Evolutionary conservation across 768 basidiomycete species (phyloP).

Genomic region (Calocybe gangraenosa): DNA sequence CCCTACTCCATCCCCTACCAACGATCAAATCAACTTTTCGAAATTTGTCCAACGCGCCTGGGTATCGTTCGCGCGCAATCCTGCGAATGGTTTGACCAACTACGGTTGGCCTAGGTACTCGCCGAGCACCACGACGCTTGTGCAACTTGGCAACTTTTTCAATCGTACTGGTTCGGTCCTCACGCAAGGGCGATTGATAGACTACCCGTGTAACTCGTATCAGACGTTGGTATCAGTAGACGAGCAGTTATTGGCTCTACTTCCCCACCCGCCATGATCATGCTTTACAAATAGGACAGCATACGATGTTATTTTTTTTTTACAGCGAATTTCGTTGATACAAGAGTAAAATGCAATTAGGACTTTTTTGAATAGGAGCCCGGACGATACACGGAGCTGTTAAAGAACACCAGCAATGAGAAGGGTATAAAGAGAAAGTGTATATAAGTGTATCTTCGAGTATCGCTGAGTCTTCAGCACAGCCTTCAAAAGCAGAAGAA

Average conservation of each 20-base stretch:
- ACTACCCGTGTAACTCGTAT: constrained; percentile 10
- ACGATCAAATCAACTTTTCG: constrained; percentile 25
- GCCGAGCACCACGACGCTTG: constrained; percentile 15
- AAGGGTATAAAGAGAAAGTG: no score
- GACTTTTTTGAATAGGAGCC: no score
- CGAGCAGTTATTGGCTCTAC: constrained; percentile 9
- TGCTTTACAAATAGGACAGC: no score
- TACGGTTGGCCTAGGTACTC: constrained; percentile 24
- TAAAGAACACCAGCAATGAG: no score
- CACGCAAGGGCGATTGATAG: constrained; percentile 14
- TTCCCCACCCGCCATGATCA: not conserved
- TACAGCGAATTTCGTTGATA: no score
- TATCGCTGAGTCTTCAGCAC: no score
- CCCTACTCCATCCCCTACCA: constrained; percentile 19
- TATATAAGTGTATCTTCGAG: no score
- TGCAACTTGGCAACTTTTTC: constrained; percentile 13
- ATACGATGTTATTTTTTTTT: no score
- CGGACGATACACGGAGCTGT: no score
- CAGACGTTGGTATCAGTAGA: constrained; percentile 1
- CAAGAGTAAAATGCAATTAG: no score
- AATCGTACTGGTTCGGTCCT: constrained; percentile 14
- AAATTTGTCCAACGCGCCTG: constrained; percentile 33
- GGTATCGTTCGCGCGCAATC: constrained; percentile 38
- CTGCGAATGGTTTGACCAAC: constrained; percentile 22
- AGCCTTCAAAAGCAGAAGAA: no score